phyloP scores from a whole-genome alignment of 768 basidiomycete genomes.

The Hypholoma fasciculare region DNA sequence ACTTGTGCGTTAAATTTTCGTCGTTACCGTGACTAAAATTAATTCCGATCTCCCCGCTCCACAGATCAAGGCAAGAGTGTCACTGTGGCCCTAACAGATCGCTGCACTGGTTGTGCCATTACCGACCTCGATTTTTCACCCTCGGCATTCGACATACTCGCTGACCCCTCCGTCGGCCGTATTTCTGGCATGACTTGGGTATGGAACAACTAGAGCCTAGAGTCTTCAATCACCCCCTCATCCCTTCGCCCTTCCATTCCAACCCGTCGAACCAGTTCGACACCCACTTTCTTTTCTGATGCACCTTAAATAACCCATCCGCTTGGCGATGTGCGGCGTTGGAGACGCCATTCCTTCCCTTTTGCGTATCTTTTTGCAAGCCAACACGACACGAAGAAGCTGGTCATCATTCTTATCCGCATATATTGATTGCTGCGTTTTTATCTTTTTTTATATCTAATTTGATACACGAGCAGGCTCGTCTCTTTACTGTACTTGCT shows the following conservation, averaged over 20 bases:
- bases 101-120: constrained; percentile 55
- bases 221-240: neutral
- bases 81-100: constrained; percentile 55
- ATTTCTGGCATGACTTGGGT: constrained; percentile 50
- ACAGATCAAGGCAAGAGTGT: constrained; percentile 54
- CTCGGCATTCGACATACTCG: constrained; percentile 52
- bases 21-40: constrained; percentile 1
- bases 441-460: constrained; percentile 17
- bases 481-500: constrained; percentile 27
- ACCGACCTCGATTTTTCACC: constrained; percentile 67
- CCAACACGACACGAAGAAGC: constrained; percentile 17
- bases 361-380: constrained; percentile 16
- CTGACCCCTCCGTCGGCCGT: constrained; percentile 46
- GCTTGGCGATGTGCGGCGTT: constrained; percentile 25
- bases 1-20: constrained; percentile 39
- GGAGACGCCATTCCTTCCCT: constrained; percentile 23
- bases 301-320: constrained; percentile 8
- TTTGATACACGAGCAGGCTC: constrained; percentile 29
- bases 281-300: constrained; percentile 6
- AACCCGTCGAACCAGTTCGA: constrained; percentile 10
- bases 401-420: constrained; percentile 18
- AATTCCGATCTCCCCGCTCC: constrained; percentile 9
- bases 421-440: constrained; percentile 12
- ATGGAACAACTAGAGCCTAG: constrained; percentile 34
- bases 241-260: constrained; percentile 4